A percentile compares a stretch with the other conserved stretches of the same genome.
phyloP scores from a whole-genome alignment of 208 protist genomes.

The Acanthamoeba culbertsoni region DNA sequence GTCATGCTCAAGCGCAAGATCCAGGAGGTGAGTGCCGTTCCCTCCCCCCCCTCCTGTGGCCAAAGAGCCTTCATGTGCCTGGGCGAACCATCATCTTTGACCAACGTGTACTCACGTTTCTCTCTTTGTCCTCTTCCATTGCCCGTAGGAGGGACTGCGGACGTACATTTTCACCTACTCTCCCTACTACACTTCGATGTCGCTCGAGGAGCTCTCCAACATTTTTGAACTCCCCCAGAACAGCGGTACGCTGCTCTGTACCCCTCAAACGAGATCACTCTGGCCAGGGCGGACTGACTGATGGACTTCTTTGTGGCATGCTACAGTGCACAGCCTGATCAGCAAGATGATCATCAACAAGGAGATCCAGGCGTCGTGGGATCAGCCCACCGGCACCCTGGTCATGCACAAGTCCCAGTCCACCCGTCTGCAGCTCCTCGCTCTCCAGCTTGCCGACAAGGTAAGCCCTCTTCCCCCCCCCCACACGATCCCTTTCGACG shows the following conservation, averaged over 20 bases:
- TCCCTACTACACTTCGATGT: conserved; percentile 78
- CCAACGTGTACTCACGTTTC: background rate
- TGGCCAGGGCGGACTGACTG: background rate
- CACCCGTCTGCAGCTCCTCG: conserved; percentile 80
- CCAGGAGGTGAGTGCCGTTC: conserved; percentile 84
- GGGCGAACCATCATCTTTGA: background rate
- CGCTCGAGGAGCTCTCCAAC: conserved; percentile 67
- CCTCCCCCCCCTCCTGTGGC: conserved; percentile 82
- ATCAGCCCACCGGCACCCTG: conserved; percentile 81
- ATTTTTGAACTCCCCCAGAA: conserved; percentile 74
- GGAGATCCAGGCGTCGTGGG: conserved; percentile 80
- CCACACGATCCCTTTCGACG: background rate
- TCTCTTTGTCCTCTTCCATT: background rate
- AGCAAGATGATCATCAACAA: conserved; percentile 84
- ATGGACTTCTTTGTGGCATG: background rate
- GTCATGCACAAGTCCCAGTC: conserved; percentile 81
- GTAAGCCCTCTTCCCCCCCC: background rate
- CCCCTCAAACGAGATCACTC: background rate
- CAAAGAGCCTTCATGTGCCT: background rate
- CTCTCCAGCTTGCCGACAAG: conserved; percentile 84
- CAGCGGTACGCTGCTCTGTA: background rate
- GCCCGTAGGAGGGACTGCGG: conserved; percentile 82
- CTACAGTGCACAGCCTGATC: conserved; percentile 77
- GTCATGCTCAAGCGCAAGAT: conserved; percentile 74
- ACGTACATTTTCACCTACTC: conserved; percentile 85